Evolutionary conservation across 257 asterid species (phyloP).

Genomic region (Capsicum baccatum): DNA sequence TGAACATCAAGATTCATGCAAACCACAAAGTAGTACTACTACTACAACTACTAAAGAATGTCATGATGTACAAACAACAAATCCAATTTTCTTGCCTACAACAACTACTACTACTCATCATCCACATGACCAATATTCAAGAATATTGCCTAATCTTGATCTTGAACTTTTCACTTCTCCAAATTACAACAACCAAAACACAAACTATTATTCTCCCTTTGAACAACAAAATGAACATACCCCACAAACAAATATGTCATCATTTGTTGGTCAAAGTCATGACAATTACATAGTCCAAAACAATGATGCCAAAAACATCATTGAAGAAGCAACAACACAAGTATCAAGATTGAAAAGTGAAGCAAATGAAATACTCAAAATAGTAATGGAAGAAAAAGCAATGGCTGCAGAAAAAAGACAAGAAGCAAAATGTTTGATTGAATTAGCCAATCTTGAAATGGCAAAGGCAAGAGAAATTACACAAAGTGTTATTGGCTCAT

Average conservation of each 20-base stretch:
- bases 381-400: slow-evolving; percentile 43
- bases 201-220: background rate
- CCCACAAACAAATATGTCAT: slow-evolving; percentile 13
- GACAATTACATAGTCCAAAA: background rate
- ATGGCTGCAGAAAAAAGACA: slow-evolving; percentile 44
- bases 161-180: slow-evolving; percentile 43
- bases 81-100: background rate
- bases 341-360: slow-evolving; percentile 39
- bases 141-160: slow-evolving; percentile 41
- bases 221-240: background rate
- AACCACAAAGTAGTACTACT: slow-evolving; percentile 28
- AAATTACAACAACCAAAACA: slow-evolving; percentile 8
- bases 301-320: slow-evolving; percentile 8
- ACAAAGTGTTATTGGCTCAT: slow-evolving; percentile 28
- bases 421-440: slow-evolving; percentile 43
- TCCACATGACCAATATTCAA: slow-evolving; percentile 8
- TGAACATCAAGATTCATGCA: slow-evolving; percentile 60
- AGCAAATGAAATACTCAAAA: slow-evolving; percentile 38
- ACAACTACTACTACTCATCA: background rate
- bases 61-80: slow-evolving; percentile 2
- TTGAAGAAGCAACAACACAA: slow-evolving; percentile 24
- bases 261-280: slow-evolving; percentile 23
- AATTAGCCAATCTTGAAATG: slow-evolving; percentile 49
- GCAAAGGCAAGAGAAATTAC: slow-evolving; percentile 41
- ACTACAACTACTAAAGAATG: slow-evolving; percentile 15